Evolutionary conservation across 2,329 filamentous ascomycete genomes (phyloP).

Genomic region (Verticillium alfalfae): DNA sequence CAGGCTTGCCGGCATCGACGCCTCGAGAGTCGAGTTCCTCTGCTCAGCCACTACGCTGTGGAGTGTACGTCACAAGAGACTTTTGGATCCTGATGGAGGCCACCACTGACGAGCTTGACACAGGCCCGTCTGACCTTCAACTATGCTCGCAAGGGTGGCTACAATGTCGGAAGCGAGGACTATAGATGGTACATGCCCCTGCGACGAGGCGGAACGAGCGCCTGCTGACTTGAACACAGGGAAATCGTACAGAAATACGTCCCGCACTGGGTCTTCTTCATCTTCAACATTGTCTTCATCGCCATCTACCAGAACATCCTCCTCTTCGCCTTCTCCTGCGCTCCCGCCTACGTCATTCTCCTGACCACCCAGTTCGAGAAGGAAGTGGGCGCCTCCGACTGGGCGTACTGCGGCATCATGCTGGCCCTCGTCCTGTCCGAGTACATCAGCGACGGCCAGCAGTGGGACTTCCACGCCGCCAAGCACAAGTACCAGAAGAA

Average conservation of each 20-base stretch:
- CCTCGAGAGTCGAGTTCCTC: constrained; percentile 66
- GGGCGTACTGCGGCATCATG: constrained; percentile 39
- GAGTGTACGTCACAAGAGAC: constrained; percentile 54
- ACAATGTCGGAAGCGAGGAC: constrained; percentile 83
- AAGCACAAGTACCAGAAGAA: constrained; percentile 71
- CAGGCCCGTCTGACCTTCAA: constrained; percentile 85
- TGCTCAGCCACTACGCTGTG: constrained; percentile 68
- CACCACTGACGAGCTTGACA: constrained; percentile 11
- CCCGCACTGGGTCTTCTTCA: constrained; percentile 62
- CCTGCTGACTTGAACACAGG: neutral
- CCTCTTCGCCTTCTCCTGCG: constrained; percentile 68
- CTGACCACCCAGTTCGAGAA: constrained; percentile 62
- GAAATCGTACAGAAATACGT: constrained; percentile 61
- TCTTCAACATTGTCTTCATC: constrained; percentile 90
- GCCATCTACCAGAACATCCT: constrained; percentile 76
- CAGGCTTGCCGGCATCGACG: constrained; percentile 64
- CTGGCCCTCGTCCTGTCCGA: constrained; percentile 57
- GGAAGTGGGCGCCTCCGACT: constrained; percentile 36
- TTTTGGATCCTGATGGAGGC: neutral
- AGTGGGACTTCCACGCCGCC: constrained; percentile 83
- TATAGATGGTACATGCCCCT: constrained; percentile 69
- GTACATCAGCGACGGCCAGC: constrained; percentile 83
- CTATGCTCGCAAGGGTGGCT: constrained; percentile 94
- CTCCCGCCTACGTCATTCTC: constrained; percentile 77
- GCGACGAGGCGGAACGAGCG: neutral